phyloP scores from a whole-genome alignment of 192 early-diverging fungal genomes.

The Backusella psychrophila region DNA sequence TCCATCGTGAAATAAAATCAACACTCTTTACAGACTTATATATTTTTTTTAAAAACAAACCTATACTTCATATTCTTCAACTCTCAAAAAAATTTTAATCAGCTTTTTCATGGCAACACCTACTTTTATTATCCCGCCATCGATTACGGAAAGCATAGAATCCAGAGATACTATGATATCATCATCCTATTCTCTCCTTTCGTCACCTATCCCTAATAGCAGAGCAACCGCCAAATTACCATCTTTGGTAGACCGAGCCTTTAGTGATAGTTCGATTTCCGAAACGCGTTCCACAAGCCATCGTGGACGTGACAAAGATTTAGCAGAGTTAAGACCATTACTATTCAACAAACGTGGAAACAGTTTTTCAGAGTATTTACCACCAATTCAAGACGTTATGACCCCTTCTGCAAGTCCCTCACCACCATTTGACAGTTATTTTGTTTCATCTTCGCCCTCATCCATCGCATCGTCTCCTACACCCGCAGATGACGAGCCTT shows the following conservation, averaged over 20 bases:
- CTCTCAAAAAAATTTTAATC: background rate
- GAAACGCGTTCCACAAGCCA: constrained; percentile 6
- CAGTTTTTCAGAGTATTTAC: background rate
- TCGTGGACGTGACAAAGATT: constrained; percentile 3
- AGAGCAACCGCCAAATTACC: background rate
- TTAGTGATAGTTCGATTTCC: constrained; percentile 6
- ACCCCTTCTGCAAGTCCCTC: constrained; percentile 16
- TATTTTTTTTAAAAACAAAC: background rate
- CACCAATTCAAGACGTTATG: constrained; percentile 17
- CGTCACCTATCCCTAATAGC: background rate
- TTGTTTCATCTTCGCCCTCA: background rate
- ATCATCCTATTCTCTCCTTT: constrained; percentile 1
- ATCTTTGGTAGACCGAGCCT: constrained; percentile 3
- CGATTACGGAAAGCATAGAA: background rate
- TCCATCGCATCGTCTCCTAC: constrained; percentile 12
- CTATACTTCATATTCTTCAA: background rate
- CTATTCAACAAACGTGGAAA: background rate
- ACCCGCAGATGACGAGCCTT: constrained; percentile 1
- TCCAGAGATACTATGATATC: background rate
- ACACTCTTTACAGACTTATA: background rate
- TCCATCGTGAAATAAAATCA: background rate
- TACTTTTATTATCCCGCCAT: background rate
- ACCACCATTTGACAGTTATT: constrained; percentile 11
- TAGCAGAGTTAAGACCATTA: constrained; percentile 13
- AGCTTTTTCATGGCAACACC: background rate